These are phyloP conservation scores for Coemansia sp. DNA, from an alignment of 192 early-diverging fungal genomes.

Conservation along the genomic window DNA sequence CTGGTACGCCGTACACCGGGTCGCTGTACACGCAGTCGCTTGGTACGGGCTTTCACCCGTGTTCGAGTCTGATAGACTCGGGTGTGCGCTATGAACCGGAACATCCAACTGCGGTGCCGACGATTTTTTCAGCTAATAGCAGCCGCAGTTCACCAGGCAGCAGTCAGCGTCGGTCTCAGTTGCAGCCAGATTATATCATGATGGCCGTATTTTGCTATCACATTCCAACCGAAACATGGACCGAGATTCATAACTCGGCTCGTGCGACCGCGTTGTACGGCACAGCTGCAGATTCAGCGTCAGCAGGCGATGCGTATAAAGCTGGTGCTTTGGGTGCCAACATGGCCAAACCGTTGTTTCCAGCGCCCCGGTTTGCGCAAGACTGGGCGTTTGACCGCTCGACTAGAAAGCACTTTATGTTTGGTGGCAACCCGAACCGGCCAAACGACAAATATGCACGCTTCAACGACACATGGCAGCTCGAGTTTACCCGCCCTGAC, in stretches of 20 bases:
- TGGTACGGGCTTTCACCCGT: conserved; percentile 32
- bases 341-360: background rate
- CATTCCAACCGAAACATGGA: conserved; percentile 57
- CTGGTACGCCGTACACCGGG: conserved; percentile 8
- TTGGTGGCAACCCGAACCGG: conserved; percentile 85
- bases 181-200: conserved; percentile 26
- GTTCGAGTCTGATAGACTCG: conserved; percentile 35
- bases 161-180: background rate
- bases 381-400: conserved; percentile 83
- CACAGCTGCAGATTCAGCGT: conserved; percentile 29
- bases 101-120: background rate
- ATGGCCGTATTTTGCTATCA: conserved; percentile 54
- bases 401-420: conserved; percentile 77
- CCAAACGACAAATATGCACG: conserved; percentile 50
- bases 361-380: conserved; percentile 87
- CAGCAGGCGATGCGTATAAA: background rate
- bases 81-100: conserved; percentile 23
- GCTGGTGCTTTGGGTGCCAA: background rate
- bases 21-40: conserved; percentile 20
- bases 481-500: conserved; percentile 52
- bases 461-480: conserved; percentile 51
- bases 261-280: conserved; percentile 35
- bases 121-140: background rate
- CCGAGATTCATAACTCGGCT: conserved; percentile 44
- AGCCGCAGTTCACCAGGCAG: background rate